phyloP scores from a whole-genome alignment of 257 asterid genomes.

The Plantago major region DNA sequence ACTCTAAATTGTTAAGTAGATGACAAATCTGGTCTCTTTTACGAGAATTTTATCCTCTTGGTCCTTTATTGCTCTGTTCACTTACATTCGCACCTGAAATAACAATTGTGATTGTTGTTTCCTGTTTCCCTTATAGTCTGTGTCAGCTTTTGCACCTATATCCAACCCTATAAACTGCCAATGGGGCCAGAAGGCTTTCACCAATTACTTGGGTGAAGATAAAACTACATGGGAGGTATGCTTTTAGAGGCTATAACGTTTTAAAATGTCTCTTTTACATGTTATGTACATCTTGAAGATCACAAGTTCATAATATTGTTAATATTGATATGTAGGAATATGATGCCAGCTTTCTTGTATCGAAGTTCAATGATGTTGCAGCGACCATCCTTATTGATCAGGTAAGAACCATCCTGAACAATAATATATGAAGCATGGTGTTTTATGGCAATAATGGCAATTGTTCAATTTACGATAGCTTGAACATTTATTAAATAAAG shows the following conservation, averaged over 20 bases:
- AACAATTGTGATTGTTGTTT: constrained; percentile 2
- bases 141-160: constrained; percentile 89
- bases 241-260: background rate
- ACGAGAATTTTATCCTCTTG: background rate
- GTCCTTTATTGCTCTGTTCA: background rate
- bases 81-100: background rate
- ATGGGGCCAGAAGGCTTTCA: constrained; percentile 98
- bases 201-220: constrained; percentile 80
- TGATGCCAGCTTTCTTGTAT: constrained; percentile 78
- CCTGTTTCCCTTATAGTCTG: constrained; percentile 49
- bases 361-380: constrained; percentile 51
- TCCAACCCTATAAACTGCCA: constrained; percentile 79
- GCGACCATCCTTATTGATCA: constrained; percentile 93
- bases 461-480: background rate
- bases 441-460: background rate
- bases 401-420: constrained; percentile 34
- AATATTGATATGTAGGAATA: constrained; percentile 61
- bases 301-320: background rate
- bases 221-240: constrained; percentile 91
- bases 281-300: no score
- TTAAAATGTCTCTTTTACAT: background rate
- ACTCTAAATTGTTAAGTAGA: background rate
- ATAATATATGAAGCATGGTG: no score
- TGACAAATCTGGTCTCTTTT: background rate
- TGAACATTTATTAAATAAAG: background rate